Percentiles rank a stretch among this genome's conserved stretches.
Evolutionary conservation across 2,329 filamentous ascomycete species (phyloP).

Genomic region (Westerdykella sp.): DNA sequence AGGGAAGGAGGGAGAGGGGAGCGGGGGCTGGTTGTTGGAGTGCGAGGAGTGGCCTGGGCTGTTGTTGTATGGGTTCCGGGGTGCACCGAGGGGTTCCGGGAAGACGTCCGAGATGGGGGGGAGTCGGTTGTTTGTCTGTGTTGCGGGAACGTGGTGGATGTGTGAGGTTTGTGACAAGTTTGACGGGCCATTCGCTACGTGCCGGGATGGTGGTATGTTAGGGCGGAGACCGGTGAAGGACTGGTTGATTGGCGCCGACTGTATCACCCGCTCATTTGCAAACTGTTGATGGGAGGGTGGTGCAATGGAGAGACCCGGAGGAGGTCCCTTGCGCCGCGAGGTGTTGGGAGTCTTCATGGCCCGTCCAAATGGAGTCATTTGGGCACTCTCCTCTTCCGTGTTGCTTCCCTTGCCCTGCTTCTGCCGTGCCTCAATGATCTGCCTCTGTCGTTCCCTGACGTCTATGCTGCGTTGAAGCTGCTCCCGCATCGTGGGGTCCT

Average conservation of each 20-base stretch:
- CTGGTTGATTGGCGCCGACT: slow-evolving; percentile 90
- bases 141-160: slow-evolving; percentile 82
- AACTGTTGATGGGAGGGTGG: slow-evolving; percentile 89
- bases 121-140: slow-evolving; percentile 83
- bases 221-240: slow-evolving; percentile 84
- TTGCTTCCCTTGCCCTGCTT: slow-evolving; percentile 58
- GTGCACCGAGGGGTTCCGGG: slow-evolving; percentile 61
- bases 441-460: slow-evolving; percentile 86
- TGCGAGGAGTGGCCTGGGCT: slow-evolving; percentile 60
- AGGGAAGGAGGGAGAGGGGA: slow-evolving; percentile 73
- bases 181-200: slow-evolving; percentile 74
- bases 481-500: slow-evolving; percentile 94
- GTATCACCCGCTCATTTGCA: slow-evolving; percentile 88
- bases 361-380: slow-evolving; percentile 39
- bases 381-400: slow-evolving; percentile 26
- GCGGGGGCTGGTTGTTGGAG: slow-evolving; percentile 58
- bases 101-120: slow-evolving; percentile 95
- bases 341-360: slow-evolving; percentile 64
- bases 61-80: slow-evolving; percentile 48
- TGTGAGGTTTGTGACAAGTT: slow-evolving; percentile 79
- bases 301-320: slow-evolving; percentile 88
- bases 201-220: slow-evolving; percentile 60
- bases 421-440: slow-evolving; percentile 90
- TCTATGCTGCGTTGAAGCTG: slow-evolving; percentile 91
- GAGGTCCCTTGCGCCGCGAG: slow-evolving; percentile 67